Conservation (phyloP, 768 basidiomycete species). For the Phylloporus arenicola region DNA sequence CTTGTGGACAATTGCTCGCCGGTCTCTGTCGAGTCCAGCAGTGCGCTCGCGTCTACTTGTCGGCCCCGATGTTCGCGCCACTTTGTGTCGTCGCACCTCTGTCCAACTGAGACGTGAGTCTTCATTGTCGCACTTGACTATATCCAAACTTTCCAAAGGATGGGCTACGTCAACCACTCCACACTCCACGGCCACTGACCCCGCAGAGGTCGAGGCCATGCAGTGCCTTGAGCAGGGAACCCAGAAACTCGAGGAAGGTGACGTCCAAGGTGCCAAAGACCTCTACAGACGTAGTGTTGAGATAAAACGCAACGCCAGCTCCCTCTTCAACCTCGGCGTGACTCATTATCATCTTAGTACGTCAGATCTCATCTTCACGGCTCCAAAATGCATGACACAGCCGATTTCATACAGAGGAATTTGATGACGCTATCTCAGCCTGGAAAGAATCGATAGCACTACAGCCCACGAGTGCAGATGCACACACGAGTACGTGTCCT, state of each 20-base stretch:
- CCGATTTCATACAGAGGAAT: slow-evolving; percentile 58
- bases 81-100: slow-evolving; percentile 4
- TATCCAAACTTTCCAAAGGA: slow-evolving; percentile 33
- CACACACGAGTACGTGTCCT: slow-evolving; percentile 70
- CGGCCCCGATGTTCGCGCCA: slow-evolving; percentile 9
- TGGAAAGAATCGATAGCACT: slow-evolving; percentile 83
- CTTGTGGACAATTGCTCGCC: slow-evolving; percentile 17
- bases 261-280: slow-evolving; percentile 70
- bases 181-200: slow-evolving; percentile 78
- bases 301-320: slow-evolving; percentile 74
- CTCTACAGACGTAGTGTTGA: slow-evolving; percentile 76
- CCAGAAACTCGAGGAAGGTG: slow-evolving; percentile 79
- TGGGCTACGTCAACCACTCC: slow-evolving; percentile 78
- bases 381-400: slow-evolving; percentile 15
- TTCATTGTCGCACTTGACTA: slow-evolving; percentile 9
- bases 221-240: slow-evolving; percentile 80
- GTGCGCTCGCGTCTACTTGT: slow-evolving; percentile 18
- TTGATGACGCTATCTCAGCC: slow-evolving; percentile 75
- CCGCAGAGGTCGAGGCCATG: slow-evolving; percentile 75
- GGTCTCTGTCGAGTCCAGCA: slow-evolving; percentile 21
- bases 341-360: slow-evolving; percentile 85
- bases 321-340: slow-evolving; percentile 84
- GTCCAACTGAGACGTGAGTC: slow-evolving; percentile 26
- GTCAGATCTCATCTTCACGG: slow-evolving; percentile 26
- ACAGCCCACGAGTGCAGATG: slow-evolving; percentile 79